phyloP scores from a whole-genome alignment of 768 basidiomycete genomes.

The Suillus brevipes region DNA sequence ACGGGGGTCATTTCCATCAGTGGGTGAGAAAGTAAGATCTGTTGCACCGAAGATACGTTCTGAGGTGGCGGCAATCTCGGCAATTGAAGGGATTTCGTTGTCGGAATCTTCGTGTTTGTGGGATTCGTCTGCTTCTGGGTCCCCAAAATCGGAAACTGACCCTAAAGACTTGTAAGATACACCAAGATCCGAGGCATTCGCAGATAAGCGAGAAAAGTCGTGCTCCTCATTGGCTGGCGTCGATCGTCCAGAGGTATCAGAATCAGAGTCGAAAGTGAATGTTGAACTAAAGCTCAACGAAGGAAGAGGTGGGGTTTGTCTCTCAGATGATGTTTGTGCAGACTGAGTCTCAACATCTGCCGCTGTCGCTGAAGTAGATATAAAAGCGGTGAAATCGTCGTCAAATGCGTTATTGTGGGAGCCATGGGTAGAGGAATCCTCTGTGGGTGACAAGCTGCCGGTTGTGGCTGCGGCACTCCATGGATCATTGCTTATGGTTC shows the following conservation, averaged over 20 bases:
- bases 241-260: slow-evolving; percentile 20
- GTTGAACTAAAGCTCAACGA: slow-evolving; percentile 28
- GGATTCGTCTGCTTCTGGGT: slow-evolving; percentile 36
- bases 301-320: slow-evolving; percentile 10
- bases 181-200: slow-evolving; percentile 13
- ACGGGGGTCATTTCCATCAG: slow-evolving; percentile 11
- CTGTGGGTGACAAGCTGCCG: slow-evolving; percentile 26
- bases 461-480: slow-evolving; percentile 41
- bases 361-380: slow-evolving; percentile 51
- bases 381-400: slow-evolving; percentile 78
- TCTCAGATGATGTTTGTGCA: slow-evolving; percentile 6
- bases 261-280: slow-evolving; percentile 25
- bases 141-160: slow-evolving; percentile 60
- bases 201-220: slow-evolving; percentile 20
- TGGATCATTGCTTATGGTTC: slow-evolving; percentile 30
- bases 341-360: slow-evolving; percentile 4
- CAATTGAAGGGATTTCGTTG: slow-evolving; percentile 46
- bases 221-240: slow-evolving; percentile 28
- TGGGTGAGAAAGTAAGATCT: slow-evolving; percentile 20
- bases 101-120: slow-evolving; percentile 13
- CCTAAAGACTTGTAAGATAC: slow-evolving; percentile 53
- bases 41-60: slow-evolving; percentile 48
- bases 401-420: slow-evolving; percentile 50
- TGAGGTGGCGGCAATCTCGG: slow-evolving; percentile 51
- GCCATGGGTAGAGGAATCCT: slow-evolving; percentile 34